Base-by-base conservation (phyloP, 495 filamentous ascomycete genomes). In the Aspergillus leporis region DNA sequence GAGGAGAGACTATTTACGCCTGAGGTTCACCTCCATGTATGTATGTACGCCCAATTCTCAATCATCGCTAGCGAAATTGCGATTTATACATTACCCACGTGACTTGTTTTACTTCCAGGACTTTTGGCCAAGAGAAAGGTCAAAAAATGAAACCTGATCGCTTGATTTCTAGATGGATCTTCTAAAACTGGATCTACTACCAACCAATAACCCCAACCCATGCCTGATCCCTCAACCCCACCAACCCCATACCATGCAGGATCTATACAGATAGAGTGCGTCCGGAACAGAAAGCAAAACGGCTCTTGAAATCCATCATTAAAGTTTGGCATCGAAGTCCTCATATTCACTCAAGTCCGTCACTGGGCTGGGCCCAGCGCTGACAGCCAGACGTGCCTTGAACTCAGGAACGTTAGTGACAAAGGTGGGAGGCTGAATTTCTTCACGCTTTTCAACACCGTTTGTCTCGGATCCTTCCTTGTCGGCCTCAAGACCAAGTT, bases 301-400 rank as follows among this genome's bases (percentile, higher is more conserved):
- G 21, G 18, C 28, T 46, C 30, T 43, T 49, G 32, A 28, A 14
- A 36, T 50, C n/a, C 16, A 53, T 81, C 71, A 10, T 14, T 41
- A 91, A 49, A 94, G 82, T 76, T 94, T 94, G 13, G 89, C 73
- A 52, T 87, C 88, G 61, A 86, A 74, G 59, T 96, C 92, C 72
- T 93, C 90, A 66, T 89, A 96, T 57, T 91, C 90, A 61, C 77
- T 88, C 50, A 97, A 75, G 66, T 91, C 85, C 54, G 76, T 83
- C n/a, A 90, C 81, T 1, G 92, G 83, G 53, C 78, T 80, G 0
- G 91, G 84, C 0, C 89, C 92, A 25, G 81, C 76, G 61, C 84
- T 92, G 47, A 89, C 81, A 58, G 80, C 75, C 54, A 93, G 70
- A 19, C 82, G 74, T 5, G 90, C 85, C 80, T 92, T 95, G 79